A percentile compares a stretch with the other conserved stretches of the same genome.
Evolutionary conservation across 2,329 filamentous ascomycete species (phyloP).

Genomic region (Alternaria sp.): DNA sequence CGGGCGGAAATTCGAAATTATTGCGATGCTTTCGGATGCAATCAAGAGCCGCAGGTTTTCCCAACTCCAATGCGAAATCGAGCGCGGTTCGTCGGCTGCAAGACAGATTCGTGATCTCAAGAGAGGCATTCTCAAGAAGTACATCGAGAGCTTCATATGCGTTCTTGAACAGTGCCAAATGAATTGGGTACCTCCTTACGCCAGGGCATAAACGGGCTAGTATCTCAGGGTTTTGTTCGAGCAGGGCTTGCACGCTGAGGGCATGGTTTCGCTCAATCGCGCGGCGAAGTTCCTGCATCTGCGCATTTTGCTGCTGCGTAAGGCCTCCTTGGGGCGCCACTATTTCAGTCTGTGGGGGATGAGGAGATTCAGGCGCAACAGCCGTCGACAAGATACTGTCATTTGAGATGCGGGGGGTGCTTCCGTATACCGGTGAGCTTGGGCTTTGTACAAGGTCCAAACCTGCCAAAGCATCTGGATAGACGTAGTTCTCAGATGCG

Average conservation of each 20-base stretch:
- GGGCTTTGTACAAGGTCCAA: too few species aligned
- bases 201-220: rapidly evolving
- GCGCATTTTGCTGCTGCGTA: too few species aligned
- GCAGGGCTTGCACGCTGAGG: not conserved
- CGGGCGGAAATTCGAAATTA: not conserved
- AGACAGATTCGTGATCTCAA: not conserved
- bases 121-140: not conserved
- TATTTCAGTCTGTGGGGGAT: too few species aligned
- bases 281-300: too few species aligned
- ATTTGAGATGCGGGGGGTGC: too few species aligned
- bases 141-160: not conserved
- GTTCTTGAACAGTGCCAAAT: not conserved
- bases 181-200: rapidly evolving
- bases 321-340: too few species aligned
- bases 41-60: not conserved
- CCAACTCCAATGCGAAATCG: not conserved
- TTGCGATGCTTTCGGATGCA: not conserved
- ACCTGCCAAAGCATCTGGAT: too few species aligned
- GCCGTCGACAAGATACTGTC: too few species aligned
- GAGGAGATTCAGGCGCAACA: too few species aligned
- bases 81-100: not conserved
- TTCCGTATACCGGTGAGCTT: too few species aligned
- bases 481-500: too few species aligned
- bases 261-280: too few species aligned
- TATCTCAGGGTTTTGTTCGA: not conserved